Evolutionary conservation across 768 basidiomycete genomes (phyloP), one percentile per base, ranked within the genome.

Genomic region (Phallus indusiatus): DNA sequence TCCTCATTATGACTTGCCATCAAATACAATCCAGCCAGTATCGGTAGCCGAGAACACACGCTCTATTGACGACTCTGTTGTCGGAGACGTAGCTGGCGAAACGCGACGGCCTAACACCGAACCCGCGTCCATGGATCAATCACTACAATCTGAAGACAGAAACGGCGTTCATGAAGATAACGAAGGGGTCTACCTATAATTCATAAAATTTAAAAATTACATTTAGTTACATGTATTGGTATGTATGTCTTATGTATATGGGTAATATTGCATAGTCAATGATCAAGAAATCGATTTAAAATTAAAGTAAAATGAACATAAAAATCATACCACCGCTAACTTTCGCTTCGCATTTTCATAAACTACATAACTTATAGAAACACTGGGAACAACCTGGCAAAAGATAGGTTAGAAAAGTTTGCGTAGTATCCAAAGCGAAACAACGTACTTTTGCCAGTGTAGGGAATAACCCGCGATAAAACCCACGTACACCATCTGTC

Each of bases 311-410:
- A 28, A 28, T 28, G 28, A 28, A 28, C 28, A 61, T 46, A 20
- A 34, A 55, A n/a, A 56, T 18, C 42, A 60, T 64, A 33, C 46
- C 67, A 59, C 57, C 17, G 47, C 57, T 6, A 59, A 34, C 90
- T 77, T 85, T 70, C 85, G 80, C 75, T 90, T 93, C 66, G 80
- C 84, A 65, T 88, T 83, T 69, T 93, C 90, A 72, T 93, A 93
- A 62, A 96, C 94, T 46, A 96, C 84, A 73, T 96, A 96, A 61
- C 92, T 92, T 73, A 98, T 97, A 8, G 94, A 95, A 47, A 98
- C 95, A 4, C 94, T 87, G 54, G 95, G 95, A 49, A 96, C 85
- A 60, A 98, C 95, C 89, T 91, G 65, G 35, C 49, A 53, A 65
- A 18, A 55, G 21, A 3, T 22, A 16, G 59, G 60, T 35, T 64